Evolutionary conservation across 2,329 filamentous ascomycete genomes (phyloP), one percentile per base, ranked within the genome.

Genomic region (Fusarium denticulatum): DNA sequence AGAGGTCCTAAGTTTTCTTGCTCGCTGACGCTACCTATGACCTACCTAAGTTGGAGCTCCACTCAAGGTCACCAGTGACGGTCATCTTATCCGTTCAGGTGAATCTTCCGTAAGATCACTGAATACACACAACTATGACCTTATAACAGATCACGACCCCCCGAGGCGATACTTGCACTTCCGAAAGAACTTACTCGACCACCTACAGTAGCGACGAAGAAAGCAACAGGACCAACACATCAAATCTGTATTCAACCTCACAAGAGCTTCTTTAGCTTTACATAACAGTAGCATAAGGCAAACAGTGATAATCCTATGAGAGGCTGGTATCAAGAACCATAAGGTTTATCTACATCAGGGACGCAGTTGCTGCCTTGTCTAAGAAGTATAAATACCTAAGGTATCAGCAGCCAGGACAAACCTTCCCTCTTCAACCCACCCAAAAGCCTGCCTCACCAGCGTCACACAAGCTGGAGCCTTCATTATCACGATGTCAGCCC

Each of bases 401-500:
- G 34, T 37, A 22, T 53, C 50, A n/a, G 50, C 24, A 39, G 24
- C 50, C 28, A 20, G 20, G 16, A 16, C 10, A 13, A 36, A 28
- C 20, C 34, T 28, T 10, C 24, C 18, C 26, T 18, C 24, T 53
- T 53, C 24, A 37, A 22, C 32, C 24, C 24, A 36, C n/a, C 12
- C 32, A 8, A 36, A 26, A 6, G 20, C 45, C 28, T 32, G 28
- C 46, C 28, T 49, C 28, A n/a, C 28, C 61, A 64, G 45, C 53
- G 52, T 71, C 60, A 40, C 60, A 57, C 32, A 18, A 49, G 57
- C 16, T 45, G 6, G 13, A 61, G n/a, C 28, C 5, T 14, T 45
- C n/a, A 37, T 30, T 55, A 65, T 71, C 57, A 87, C 79, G 82
- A 92, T 90, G 84, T 78, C 88, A 59, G 78, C 83, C 36, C 82